Base-by-base conservation (phyloP, 169 alveolate species). In the Eimeria necatrix region DNA sequence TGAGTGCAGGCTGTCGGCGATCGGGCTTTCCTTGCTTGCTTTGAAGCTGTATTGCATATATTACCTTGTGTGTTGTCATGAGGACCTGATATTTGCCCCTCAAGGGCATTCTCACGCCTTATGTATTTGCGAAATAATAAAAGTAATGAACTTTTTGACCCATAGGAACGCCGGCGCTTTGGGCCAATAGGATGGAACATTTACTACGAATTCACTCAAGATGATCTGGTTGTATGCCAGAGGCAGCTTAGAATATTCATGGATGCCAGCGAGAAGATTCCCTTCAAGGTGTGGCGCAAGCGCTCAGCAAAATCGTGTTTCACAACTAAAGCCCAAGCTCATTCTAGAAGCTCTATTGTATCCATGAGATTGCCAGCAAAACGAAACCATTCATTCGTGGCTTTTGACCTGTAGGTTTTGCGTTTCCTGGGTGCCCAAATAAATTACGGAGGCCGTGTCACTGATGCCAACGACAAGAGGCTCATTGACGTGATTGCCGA, bases 161-260 rank as follows among this genome's bases (percentile, higher is more conserved):
- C 32, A 76, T 97, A 98, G 95, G 99, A 99, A 97, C 97, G 99
- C 76, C 97, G 99, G 95, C 98, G 98, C 95, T 99, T 98, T 97
- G 99, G 99, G n/a, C 99, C 99, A 46, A 96, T 99, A 70, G 99
- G 99, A n/a, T 99, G 99, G 99, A 98, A 99, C 97, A 98, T 99
- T 83, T 99, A 99, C 56, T 99, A 99, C 95, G 99, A 99, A 94
- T 99, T 98, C 97, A 98, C 99, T 87, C 98, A 97, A 95, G 98
- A 99, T 10, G 99, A 99, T 95, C 98, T 98, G 59, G 99, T 98
- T 94, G 99, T 99, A 48, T 98, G 99, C 24, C 97, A 97, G 93
- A 97, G 98, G 96, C 98, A 99, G 97, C 97, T 99, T 71, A 96
- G 96, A 90, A 98, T 98, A 97, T 98, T 98, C 97, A 95, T 99